Percentiles rank a stretch among this genome's conserved stretches.
Conservation (phyloP, 192 early-diverging fungal genomes). For the Oehlia diaphana region DNA sequence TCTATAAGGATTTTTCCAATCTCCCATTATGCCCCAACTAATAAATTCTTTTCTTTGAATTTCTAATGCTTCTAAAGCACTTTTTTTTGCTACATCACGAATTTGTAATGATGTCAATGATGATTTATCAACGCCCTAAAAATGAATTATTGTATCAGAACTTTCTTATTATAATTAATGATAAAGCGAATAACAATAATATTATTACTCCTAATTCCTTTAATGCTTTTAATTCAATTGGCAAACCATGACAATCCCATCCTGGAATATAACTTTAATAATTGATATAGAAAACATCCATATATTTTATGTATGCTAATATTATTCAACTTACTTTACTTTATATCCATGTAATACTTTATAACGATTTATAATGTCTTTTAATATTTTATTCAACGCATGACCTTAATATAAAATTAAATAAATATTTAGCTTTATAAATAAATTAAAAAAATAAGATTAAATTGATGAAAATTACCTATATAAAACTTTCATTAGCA, state of each 20-base stretch:
- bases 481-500: constrained; percentile 77
- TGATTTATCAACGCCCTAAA: constrained; percentile 28
- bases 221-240: constrained; percentile 80
- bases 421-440: background rate
- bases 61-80: constrained; percentile 60
- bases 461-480: background rate
- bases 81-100: constrained; percentile 54
- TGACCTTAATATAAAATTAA: constrained; percentile 45
- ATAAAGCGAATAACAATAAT: background rate
- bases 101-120: constrained; percentile 48
- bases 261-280: constrained; percentile 64
- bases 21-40: constrained; percentile 74
- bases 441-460: background rate
- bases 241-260: constrained; percentile 81
- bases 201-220: constrained; percentile 47
- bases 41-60: constrained; percentile 60
- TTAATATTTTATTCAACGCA: constrained; percentile 80
- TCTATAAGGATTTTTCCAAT: constrained; percentile 69
- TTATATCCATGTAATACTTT: constrained; percentile 68
- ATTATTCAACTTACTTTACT: constrained; percentile 51
- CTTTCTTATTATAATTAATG: background rate
- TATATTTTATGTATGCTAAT: too few species aligned
- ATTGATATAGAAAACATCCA: background rate
- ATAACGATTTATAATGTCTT: constrained; percentile 77
- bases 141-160: background rate